Conservation (phyloP, 768 basidiomycete genomes). For the Leccinum arenicola region DNA sequence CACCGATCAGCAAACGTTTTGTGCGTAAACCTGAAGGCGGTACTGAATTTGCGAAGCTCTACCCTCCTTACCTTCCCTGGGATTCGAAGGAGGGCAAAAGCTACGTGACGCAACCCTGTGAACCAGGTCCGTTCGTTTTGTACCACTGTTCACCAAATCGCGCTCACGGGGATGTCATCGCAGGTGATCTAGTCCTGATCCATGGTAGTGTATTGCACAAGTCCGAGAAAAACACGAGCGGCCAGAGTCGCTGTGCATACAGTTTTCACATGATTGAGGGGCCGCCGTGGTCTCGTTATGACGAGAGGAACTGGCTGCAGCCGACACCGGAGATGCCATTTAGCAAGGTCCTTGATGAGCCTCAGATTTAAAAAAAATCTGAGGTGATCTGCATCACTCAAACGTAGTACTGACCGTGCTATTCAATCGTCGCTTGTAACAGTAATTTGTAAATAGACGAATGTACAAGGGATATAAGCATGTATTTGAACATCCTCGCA, state of each 20-base stretch:
- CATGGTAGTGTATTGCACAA: slow-evolving; percentile 93
- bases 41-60: slow-evolving; percentile 77
- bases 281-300: slow-evolving; percentile 66
- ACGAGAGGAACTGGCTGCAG: slow-evolving; percentile 94
- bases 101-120: slow-evolving; percentile 69
- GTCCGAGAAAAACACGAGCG: slow-evolving; percentile 80
- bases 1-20: slow-evolving; percentile 80
- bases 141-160: neutral
- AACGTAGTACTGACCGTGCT: too few species aligned
- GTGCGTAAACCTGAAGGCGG: slow-evolving; percentile 74
- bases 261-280: slow-evolving; percentile 96
- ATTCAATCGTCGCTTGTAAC: too few species aligned
- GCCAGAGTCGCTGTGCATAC: slow-evolving; percentile 84
- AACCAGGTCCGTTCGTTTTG: slow-evolving; percentile 51
- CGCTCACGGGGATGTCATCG: neutral
- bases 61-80: slow-evolving; percentile 27
- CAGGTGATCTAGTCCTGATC: slow-evolving; percentile 89
- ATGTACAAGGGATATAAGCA: too few species aligned
- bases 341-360: slow-evolving; percentile 46
- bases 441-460: too few species aligned
- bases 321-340: slow-evolving; percentile 85
- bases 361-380: too few species aligned
- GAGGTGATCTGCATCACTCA: too few species aligned
- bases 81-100: slow-evolving; percentile 26
- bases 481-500: too few species aligned